Evolutionary conservation across 352 stramenopile species (phyloP).

Genomic region (Globisporangium paddicum): DNA sequence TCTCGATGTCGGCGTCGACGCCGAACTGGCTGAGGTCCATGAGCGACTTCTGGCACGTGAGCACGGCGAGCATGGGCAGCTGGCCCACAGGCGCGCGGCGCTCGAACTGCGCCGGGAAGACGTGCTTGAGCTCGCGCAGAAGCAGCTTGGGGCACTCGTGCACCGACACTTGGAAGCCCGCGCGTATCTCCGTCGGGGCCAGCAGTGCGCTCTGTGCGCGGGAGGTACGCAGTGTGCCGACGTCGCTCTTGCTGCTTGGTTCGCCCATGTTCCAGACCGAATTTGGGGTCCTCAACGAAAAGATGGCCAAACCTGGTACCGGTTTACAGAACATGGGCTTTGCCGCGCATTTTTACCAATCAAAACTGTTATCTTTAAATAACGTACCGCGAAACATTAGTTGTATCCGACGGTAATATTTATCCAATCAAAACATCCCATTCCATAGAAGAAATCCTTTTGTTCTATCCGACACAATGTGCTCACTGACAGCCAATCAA

Average conservation of each 20-base stretch:
- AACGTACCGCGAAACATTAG: too few species aligned
- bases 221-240: slow-evolving; percentile 6
- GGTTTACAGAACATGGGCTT: too few species aligned
- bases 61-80: slow-evolving; percentile 77
- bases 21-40: slow-evolving; percentile 95
- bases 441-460: too few species aligned
- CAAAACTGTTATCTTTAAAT: too few species aligned
- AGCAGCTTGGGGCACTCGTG: slow-evolving; percentile 68
- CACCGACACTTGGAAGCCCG: slow-evolving; percentile 77
- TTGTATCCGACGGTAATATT: too few species aligned
- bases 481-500: too few species aligned
- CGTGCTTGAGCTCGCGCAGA: slow-evolving; percentile 73
- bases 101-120: slow-evolving; percentile 64
- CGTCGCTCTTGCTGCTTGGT: slow-evolving; percentile 1
- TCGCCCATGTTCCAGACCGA: slow-evolving; percentile 9
- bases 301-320: too few species aligned
- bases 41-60: slow-evolving; percentile 92
- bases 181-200: slow-evolving; percentile 45
- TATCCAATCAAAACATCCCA: too few species aligned
- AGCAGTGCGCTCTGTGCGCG: slow-evolving; percentile 39
- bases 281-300: too few species aligned
- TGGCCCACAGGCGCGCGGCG: slow-evolving; percentile 25
- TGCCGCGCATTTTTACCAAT: too few species aligned
- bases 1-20: slow-evolving; percentile 92
- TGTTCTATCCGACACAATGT: too few species aligned